Evolutionary conservation across 768 basidiomycete species (phyloP), one percentile per base, ranked within the genome.

Genomic region (Boletus subcaerulescens): DNA sequence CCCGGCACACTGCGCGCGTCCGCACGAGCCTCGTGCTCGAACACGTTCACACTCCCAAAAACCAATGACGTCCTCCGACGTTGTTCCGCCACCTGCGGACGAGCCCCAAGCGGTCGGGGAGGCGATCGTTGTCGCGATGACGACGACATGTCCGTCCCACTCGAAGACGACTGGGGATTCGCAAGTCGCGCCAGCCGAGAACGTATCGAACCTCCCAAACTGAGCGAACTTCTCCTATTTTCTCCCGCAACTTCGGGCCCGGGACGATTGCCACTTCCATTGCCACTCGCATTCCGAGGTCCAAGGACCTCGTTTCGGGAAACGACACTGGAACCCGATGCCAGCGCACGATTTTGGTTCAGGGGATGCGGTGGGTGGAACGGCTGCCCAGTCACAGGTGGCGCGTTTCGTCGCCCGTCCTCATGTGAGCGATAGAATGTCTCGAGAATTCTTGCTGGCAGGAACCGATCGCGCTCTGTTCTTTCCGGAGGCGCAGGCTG

Each of bases 161-260:
- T 63, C 38, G 58, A 33, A 5, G 62, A 48, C 4, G 63, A 52
- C 42, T 65, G 65, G 3, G 48, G 41, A 46, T 57, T 59, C 40
- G 66, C 53, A 15, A 67, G 38, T 17, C 66, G 66, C 26, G 66
- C 66, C 7, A 69, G 43, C 3, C 66, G 61, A 32, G 64, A 69
- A n/a, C 66, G 67, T 26, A 67, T 48, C 6, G 66, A 59, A 4
- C 66, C 64, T 14, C 65, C 66, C 44, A 66, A n/a, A 8, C 56
- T 54, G 18, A 66, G 46, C 29, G 66, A 50, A n/a, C 49, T 36
- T 17, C 66, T 26, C 48, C 66, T 58, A 5, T 56, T 57, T 31
- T 66, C 65, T 17, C 45, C 52, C 24, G 41, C 42, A 7, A 26
- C 57, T 20, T 56, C 58, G 12, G 42, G 26, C 13, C 52, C 62